These are phyloP conservation scores for Tuber indicum DNA, from an alignment of 495 filamentous ascomycete species.

Conservation along the genomic window DNA sequence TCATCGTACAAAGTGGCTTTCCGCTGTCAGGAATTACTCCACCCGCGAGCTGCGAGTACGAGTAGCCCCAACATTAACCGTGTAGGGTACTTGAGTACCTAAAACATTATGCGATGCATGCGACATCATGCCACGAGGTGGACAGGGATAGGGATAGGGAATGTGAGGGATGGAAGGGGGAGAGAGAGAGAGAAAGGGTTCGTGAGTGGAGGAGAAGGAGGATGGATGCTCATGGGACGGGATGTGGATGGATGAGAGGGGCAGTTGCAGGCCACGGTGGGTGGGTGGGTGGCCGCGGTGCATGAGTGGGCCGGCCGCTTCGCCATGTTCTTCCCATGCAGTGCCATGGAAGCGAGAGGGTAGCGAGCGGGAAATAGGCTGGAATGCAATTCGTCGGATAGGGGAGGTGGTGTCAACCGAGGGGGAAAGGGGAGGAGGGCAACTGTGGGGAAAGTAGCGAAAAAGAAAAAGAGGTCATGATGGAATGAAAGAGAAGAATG, in stretches of 20 bases:
- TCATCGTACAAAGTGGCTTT: slow-evolving; percentile 1
- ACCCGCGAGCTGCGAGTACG: neutral
- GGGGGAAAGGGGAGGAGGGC: neutral
- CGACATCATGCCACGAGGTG: neutral
- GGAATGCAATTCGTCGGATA: neutral
- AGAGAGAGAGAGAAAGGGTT: neutral
- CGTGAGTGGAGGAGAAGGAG: neutral
- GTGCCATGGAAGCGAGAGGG: neutral
- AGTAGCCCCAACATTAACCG: neutral
- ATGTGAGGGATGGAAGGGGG: neutral
- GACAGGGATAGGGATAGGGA: neutral
- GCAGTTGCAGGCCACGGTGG: neutral
- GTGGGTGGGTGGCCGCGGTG: slow-evolving; percentile 1
- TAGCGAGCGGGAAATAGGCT: neutral
- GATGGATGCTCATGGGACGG: neutral
- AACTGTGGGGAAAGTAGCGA: neutral
- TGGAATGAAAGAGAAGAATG: neutral
- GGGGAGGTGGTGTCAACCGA: neutral
- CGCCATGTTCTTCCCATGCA: neutral
- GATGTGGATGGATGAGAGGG: neutral
- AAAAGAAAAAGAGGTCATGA: neutral
- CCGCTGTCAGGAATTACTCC: slow-evolving; percentile 1
- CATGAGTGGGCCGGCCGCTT: neutral
- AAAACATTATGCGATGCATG: neutral
- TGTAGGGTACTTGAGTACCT: neutral